A percentile compares a stretch with the other conserved stretches of the same genome.
Conservation (phyloP, 192 early-diverging fungal genomes). For the Phycomyces nitens region DNA sequence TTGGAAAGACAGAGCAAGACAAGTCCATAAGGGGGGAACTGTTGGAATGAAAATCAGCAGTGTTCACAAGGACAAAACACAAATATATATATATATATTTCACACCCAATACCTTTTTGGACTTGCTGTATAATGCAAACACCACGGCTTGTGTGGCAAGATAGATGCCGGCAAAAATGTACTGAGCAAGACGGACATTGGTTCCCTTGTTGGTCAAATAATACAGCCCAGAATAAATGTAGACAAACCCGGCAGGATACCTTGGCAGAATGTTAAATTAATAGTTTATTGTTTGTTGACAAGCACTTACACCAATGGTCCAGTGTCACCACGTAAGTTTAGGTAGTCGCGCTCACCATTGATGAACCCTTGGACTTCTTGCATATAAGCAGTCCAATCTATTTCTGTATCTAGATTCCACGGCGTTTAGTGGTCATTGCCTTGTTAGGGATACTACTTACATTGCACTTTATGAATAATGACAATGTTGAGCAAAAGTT, state of each 20-base stretch:
- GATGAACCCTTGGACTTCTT: conserved; percentile 77
- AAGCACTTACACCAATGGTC: conserved; percentile 86
- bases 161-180: conserved; percentile 78
- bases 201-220: conserved; percentile 65
- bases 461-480: conserved; percentile 62
- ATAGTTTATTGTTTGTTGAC: no score
- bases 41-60: conserved; percentile 2
- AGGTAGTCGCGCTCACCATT: conserved; percentile 81
- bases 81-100: conserved; percentile 1
- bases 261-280: conserved; percentile 35
- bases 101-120: conserved; percentile 47
- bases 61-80: background rate
- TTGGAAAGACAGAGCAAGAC: conserved; percentile 68
- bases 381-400: conserved; percentile 96
- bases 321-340: conserved; percentile 82
- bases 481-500: conserved; percentile 46
- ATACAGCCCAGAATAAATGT: conserved; percentile 73
- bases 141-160: conserved; percentile 64
- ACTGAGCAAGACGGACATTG: conserved; percentile 73
- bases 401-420: conserved; percentile 79
- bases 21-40: conserved; percentile 67
- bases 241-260: conserved; percentile 93
- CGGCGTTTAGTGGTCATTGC: no score
- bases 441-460: no score
- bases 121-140: conserved; percentile 60